Evolutionary conservation across 129 eudicot species (phyloP).

Genomic region (Kitagawia praeruptora): DNA sequence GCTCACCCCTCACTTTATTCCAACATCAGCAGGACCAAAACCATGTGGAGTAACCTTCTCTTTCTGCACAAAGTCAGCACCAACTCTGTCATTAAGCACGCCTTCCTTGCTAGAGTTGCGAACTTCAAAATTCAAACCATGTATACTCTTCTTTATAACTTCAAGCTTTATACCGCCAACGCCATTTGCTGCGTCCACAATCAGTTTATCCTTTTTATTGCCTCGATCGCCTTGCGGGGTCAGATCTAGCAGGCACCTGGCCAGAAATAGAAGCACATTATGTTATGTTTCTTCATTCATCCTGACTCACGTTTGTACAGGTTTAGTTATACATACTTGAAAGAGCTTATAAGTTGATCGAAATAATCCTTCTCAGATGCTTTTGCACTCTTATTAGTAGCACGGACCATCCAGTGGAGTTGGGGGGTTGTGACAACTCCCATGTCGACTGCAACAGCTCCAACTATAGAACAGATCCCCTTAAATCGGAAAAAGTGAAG

Average conservation of each 20-base stretch:
- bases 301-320: background rate
- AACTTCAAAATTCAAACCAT: constrained; percentile 42
- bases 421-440: constrained; percentile 31
- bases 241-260: constrained; percentile 69
- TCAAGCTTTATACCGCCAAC: constrained; percentile 88
- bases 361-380: constrained; percentile 13
- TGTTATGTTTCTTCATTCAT: background rate
- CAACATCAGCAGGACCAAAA: constrained; percentile 66
- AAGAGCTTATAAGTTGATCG: constrained; percentile 8
- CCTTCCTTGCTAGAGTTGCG: constrained; percentile 66
- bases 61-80: constrained; percentile 97
- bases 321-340: constrained; percentile 43
- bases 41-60: constrained; percentile 73
- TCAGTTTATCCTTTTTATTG: constrained; percentile 39
- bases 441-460: constrained; percentile 48
- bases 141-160: constrained; percentile 41
- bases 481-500: constrained; percentile 12
- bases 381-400: constrained; percentile 15
- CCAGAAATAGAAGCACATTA: constrained; percentile 8
- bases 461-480: constrained; percentile 73
- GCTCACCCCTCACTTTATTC: constrained; percentile 61
- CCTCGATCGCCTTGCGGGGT: constrained; percentile 36
- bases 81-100: constrained; percentile 78
- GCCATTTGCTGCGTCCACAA: constrained; percentile 91
- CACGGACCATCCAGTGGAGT: constrained; percentile 96